phyloP scores from a whole-genome alignment of 2,329 filamentous ascomycete genomes.

The Pestalotiopsis fici region DNA sequence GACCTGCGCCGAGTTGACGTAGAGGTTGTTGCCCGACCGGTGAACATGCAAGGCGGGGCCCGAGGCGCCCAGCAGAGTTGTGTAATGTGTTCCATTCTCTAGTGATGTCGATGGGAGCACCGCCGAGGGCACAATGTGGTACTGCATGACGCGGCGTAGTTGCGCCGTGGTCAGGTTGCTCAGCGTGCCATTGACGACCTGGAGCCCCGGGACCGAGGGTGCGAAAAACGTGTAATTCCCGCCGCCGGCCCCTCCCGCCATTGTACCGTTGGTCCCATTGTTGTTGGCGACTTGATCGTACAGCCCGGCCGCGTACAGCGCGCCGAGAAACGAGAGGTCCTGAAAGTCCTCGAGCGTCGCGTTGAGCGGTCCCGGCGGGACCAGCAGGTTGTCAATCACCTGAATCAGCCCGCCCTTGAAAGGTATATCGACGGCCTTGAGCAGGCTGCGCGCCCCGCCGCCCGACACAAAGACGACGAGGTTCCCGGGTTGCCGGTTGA shows the following conservation, averaged over 20 bases:
- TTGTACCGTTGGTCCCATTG: too few species aligned
- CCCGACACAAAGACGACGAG: slow-evolving; percentile 40
- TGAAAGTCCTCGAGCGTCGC: slow-evolving; percentile 34
- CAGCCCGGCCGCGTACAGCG: slow-evolving; percentile 36
- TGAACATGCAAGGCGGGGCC: slow-evolving; percentile 37
- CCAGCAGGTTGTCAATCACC: slow-evolving; percentile 51
- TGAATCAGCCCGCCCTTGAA: slow-evolving; percentile 54
- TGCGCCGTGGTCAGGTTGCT: slow-evolving; percentile 38
- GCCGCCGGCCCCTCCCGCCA: slow-evolving; percentile 9
- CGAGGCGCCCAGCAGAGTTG: slow-evolving; percentile 43
- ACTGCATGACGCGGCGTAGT: slow-evolving; percentile 48
- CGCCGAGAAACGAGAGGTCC: slow-evolving; percentile 41
- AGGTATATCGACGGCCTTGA: slow-evolving; percentile 42
- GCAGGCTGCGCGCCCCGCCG: slow-evolving; percentile 41
- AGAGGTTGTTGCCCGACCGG: slow-evolving; percentile 45
- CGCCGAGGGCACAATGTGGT: slow-evolving; percentile 57
- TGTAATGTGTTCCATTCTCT: slow-evolving; percentile 17
- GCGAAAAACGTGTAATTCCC: slow-evolving; percentile 56
- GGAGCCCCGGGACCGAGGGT: slow-evolving; percentile 53
- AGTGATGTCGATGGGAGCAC: slow-evolving; percentile 51
- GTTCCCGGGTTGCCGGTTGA: slow-evolving; percentile 43
- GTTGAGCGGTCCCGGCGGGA: slow-evolving; percentile 43
- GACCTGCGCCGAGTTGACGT: slow-evolving; percentile 55
- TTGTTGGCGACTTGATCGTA: slow-evolving; percentile 39
- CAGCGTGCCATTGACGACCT: slow-evolving; percentile 44